Evolutionary conservation across 2,329 filamentous ascomycete genomes (phyloP), one percentile per base, ranked within the genome.

Genomic region (Lecanicillium sp.): DNA sequence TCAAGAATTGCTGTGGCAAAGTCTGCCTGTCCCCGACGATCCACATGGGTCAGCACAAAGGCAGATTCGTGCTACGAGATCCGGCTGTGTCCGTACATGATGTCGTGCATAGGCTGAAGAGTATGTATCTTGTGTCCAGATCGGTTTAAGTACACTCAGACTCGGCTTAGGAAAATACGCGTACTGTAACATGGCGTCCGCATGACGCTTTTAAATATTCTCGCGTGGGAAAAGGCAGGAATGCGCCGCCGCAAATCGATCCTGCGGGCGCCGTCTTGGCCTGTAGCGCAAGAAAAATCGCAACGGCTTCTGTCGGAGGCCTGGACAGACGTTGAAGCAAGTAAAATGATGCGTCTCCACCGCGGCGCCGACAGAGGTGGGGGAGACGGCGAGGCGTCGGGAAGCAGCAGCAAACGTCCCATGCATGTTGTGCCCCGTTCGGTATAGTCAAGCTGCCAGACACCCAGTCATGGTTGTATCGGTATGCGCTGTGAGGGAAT

Each of bases 61-160:
- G 33, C 33, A 38, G 43, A 38, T 38, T 37, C n/a, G 38, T 45
- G 43, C 7, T 35, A 45, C 43, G 38, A 38, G 43, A 45, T 45
- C 33, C 33, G 33, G 43, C 24, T 36, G 43, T 38, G 43, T 26
- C 36, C 33, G n/a, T n/a, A n/a, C n/a, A 12, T 38, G 43, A 45
- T 45, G 43, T 37, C 38, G 43, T 45, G 43, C 43, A 45, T 45
- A 38, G 23, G 32, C 21, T 23, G 43, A 38, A 37, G 38, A n/a
- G n/a, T n/a, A n/a, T n/a, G 24, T 33, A 45, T 45, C 43, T 45
- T 45, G 33, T 45, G 43, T 35, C 33, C 33, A 38, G 43, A 45
- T 45, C 43, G 43, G 43, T 20, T n/a, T 10, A 14, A 21, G 21
- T 19, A 27, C 36, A 23, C n/a, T 21, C 26, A 33, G 30, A 17